Base-by-base conservation (phyloP, 1,284 basidiomycete species). In the Heterobasidion irregulare region DNA sequence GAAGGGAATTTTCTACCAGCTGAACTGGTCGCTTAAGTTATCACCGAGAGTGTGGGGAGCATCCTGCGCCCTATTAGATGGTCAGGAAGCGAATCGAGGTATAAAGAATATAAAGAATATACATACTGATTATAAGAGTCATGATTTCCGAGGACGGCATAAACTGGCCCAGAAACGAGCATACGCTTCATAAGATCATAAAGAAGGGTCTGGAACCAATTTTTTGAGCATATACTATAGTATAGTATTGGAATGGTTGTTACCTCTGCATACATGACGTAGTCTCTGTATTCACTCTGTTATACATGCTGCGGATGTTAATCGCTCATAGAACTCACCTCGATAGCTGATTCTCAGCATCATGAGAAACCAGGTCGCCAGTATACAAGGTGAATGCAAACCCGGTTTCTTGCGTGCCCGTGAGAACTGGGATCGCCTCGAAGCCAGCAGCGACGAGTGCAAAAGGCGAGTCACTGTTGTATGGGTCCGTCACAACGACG, bases 321-420 rank as follows among this genome's bases (percentile, higher is more conserved):
- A 16, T 45, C 16, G 9, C 12, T 48, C 10, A 41, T 47, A 16
- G 4, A 2, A 56, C 67, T 53, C 59, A 80, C 80, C 81, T 76
- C 7, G 83, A 85, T 32, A 83, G 66, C 62, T 90, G 78, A 56
- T 80, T 81, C 51, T 80, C 77, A 7, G 77, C 68, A 65, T 90
- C 88, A 64, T 90, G 87, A 9, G 85, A 80, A 38, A 89, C 79
- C 54, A 92, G 68, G 65, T 92, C 90, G 26, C 90, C 90, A 0
- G 90, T 92, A 62, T 80, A 89, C 19, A 92, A 56, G 0, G 79
- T 80, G 63, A 82, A 86, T 49, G 79, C 77, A 60, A 92, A 87
- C 2, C 83, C 80, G 36, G 69, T 73, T 8, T 75, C 67, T 61
- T 78, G 63, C 1, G 87, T 86, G 5, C 78, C 83, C 19, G 87